Evolutionary conservation across 768 basidiomycete species (phyloP).

Genomic region (button mushroom (Agaricus bisporus)): DNA sequence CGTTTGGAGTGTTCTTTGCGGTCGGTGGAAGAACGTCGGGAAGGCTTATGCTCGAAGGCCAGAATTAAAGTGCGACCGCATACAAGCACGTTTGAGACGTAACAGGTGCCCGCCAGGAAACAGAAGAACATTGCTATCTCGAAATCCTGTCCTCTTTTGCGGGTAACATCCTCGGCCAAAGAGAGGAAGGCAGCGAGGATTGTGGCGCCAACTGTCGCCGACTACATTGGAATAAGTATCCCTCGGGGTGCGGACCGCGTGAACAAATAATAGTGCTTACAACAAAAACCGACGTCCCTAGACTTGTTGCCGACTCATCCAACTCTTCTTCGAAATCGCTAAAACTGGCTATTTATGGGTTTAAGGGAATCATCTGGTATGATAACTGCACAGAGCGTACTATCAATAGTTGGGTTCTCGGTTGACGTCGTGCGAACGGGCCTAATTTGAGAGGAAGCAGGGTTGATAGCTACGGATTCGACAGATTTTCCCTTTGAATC

Average conservation of each 20-base stretch:
- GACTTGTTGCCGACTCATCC: neutral
- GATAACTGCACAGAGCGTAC: no score
- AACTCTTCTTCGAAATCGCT: no score
- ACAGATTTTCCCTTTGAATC: no score
- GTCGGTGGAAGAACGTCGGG: neutral
- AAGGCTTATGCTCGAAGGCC: neutral
- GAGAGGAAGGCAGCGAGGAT: slow-evolving; percentile 1
- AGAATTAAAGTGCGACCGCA: neutral
- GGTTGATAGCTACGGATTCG: no score
- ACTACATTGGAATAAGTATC: neutral
- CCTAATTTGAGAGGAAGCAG: no score
- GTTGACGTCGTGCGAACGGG: no score
- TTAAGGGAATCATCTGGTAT: no score
- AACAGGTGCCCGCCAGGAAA: neutral
- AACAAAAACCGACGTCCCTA: neutral
- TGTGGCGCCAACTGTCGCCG: neutral
- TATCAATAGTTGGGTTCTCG: no score
- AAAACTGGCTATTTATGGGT: no score
- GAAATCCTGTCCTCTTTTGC: neutral
- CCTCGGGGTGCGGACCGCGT: neutral
- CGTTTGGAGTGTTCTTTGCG: neutral
- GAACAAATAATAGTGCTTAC: neutral
- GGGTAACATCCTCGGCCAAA: neutral
- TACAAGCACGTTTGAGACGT: neutral
- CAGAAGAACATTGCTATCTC: neutral